These are phyloP conservation scores for Microglena sp. DNA, from an alignment of 139 green algal species.

Conservation along the genomic window DNA sequence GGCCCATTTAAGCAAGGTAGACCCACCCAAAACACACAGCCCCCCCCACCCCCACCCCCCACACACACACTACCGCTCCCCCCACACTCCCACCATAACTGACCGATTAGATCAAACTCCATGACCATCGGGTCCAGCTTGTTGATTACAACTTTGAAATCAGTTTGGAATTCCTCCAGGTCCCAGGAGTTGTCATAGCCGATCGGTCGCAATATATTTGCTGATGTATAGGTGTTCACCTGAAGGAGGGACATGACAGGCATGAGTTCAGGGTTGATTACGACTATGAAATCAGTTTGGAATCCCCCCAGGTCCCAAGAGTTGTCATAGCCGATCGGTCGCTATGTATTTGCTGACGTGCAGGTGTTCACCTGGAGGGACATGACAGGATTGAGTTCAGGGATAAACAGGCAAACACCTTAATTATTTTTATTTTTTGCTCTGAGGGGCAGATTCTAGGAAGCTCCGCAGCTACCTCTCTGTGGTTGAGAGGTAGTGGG, in stretches of 20 bases:
- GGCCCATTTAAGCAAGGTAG: too few species aligned
- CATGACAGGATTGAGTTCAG: too few species aligned
- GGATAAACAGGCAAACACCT: too few species aligned
- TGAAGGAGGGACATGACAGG: constrained; percentile 6
- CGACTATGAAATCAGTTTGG: constrained; percentile 45
- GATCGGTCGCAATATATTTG: constrained; percentile 50
- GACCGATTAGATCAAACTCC: constrained; percentile 89
- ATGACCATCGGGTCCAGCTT: constrained; percentile 44
- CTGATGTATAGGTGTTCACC: constrained; percentile 43
- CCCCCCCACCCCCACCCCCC: too few species aligned
- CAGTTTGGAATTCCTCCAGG: constrained; percentile 51
- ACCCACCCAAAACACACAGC: too few species aligned
- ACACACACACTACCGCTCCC: too few species aligned
- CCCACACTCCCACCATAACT: too few species aligned
- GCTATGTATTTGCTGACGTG: constrained; percentile 55
- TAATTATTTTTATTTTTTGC: too few species aligned
- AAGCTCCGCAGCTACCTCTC: too few species aligned
- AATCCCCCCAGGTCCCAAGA: constrained; percentile 61
- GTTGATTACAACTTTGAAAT: constrained; percentile 45
- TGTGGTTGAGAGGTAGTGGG: too few species aligned
- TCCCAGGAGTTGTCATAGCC: constrained; percentile 73
- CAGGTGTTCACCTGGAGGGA: constrained; percentile 34
- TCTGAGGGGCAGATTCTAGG: too few species aligned
- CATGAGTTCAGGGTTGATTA: too few species aligned
- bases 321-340: constrained; percentile 66